Percentiles rank a stretch among this genome's conserved stretches.
Conservation (phyloP, 1,139 yeast genomes). For the Scheffersomyces quercinus region DNA sequence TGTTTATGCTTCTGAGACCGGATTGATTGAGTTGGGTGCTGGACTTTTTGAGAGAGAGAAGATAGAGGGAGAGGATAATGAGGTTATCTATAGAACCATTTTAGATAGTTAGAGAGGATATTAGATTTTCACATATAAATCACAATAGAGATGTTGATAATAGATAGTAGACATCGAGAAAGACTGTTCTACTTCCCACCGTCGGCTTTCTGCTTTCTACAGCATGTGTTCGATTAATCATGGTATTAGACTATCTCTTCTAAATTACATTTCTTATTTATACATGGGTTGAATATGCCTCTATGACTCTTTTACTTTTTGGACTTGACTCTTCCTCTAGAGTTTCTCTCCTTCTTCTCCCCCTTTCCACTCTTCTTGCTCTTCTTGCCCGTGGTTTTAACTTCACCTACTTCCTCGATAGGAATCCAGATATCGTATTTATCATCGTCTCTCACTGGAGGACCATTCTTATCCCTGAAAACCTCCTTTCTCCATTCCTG, state of each 20-base stretch:
- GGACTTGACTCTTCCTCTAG: too few species aligned
- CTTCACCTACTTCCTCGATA: constrained; percentile 12
- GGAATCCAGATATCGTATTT: constrained; percentile 44
- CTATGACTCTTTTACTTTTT: too few species aligned
- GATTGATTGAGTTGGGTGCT: constrained; percentile 39
- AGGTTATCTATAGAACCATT: neutral
- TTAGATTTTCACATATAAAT: too few species aligned
- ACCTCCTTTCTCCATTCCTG: constrained; percentile 89
- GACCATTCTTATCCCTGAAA: constrained; percentile 67
- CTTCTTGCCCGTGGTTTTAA: neutral
- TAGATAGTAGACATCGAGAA: too few species aligned
- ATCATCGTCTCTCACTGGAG: constrained; percentile 32
- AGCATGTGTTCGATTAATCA: too few species aligned
- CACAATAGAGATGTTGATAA: too few species aligned
- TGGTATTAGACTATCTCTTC: too few species aligned
- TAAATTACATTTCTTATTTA: too few species aligned
- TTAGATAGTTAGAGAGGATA: neutral
- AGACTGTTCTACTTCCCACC: too few species aligned
- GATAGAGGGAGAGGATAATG: constrained; percentile 5
- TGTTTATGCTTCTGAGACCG: constrained; percentile 55
- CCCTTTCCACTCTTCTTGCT: constrained; percentile 8
- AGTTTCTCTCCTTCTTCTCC: constrained; percentile 4
- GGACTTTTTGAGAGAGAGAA: constrained; percentile 6
- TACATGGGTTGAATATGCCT: too few species aligned
- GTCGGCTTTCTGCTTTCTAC: too few species aligned